phyloP scores from a whole-genome alignment of 805 yeast species.

The Wickerhamomyces queroliae region DNA sequence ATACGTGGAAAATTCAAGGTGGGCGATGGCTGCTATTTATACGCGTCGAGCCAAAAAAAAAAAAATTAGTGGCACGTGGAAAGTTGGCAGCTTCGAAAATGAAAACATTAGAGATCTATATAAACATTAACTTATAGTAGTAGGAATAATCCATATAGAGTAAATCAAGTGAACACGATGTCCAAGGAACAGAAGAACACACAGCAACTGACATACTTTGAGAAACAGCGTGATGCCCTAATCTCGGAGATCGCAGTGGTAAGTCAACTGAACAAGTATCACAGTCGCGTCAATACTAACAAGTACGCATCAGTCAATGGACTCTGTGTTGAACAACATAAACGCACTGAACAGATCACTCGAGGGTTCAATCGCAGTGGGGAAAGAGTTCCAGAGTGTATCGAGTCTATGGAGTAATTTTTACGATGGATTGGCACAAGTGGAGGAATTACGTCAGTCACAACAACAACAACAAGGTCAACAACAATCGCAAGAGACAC shows the following conservation, averaged over 20 bases:
- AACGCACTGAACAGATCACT: conserved; percentile 63
- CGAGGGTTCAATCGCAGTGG: conserved; percentile 64
- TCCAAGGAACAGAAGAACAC: not conserved
- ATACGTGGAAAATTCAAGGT: too few species aligned
- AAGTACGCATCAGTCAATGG: conserved; percentile 41
- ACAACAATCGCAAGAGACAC: too few species aligned
- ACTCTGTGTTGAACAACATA: conserved; percentile 56
- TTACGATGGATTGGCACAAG: conserved; percentile 44
- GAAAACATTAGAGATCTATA: not conserved
- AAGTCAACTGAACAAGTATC: too few species aligned
- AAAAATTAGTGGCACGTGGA: too few species aligned
- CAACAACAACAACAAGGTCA: conserved; percentile 1
- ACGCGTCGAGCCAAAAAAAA: too few species aligned
- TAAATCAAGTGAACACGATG: not conserved
- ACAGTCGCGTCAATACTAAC: not conserved
- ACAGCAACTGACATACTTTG: conserved; percentile 35
- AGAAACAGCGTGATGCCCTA: conserved; percentile 51
- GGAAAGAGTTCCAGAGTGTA: conserved; percentile 69
- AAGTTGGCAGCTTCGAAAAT: too few species aligned
- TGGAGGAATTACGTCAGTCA: conserved; percentile 13
- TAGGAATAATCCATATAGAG: not conserved
- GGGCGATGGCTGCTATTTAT: too few species aligned
- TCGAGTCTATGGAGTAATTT: conserved; percentile 66
- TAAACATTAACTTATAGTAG: not conserved
- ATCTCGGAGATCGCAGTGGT: conserved; percentile 48